A percentile compares a stretch with the other conserved stretches of the same genome.
phyloP scores from a whole-genome alignment of 2,329 filamentous ascomycete genomes.

The Fusarium tuaranense region DNA sequence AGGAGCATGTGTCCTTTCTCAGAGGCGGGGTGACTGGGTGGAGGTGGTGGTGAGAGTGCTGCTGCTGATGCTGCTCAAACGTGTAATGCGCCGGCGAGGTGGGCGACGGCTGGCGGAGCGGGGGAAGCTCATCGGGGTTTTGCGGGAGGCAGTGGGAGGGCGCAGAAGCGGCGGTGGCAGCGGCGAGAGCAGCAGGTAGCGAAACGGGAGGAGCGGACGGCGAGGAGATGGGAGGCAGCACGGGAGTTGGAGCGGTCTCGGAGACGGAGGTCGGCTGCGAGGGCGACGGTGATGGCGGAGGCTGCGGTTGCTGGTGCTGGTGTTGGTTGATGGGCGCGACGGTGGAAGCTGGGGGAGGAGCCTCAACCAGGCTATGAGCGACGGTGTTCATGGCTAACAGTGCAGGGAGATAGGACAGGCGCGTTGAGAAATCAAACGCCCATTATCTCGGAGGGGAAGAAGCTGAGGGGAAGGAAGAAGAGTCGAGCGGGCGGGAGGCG shows the following conservation, averaged over 20 bases:
- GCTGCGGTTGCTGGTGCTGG: conserved; percentile 39
- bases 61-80: conserved; percentile 45
- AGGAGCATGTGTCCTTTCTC: conserved; percentile 65
- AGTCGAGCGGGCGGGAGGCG: conserved; percentile 16
- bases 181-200: conserved; percentile 39
- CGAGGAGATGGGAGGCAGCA: conserved; percentile 43
- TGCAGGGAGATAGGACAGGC: conserved; percentile 21
- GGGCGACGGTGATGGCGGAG: conserved; percentile 41
- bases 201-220: conserved; percentile 44
- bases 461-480: conserved; percentile 9
- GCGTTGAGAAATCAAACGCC: conserved; percentile 38
- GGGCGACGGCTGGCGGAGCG: conserved; percentile 44
- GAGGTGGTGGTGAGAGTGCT: conserved; percentile 43
- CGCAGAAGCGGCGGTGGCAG: conserved; percentile 37
- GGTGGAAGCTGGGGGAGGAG: conserved; percentile 32
- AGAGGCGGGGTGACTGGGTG: conserved; percentile 48
- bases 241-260: conserved; percentile 41
- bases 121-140: conserved; percentile 44
- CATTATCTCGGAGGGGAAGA: conserved; percentile 38
- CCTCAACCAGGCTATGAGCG: conserved; percentile 52
- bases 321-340: conserved; percentile 38
- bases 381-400: conserved; percentile 52
- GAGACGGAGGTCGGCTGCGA: conserved; percentile 42
- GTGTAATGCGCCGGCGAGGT: conserved; percentile 44
- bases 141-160: conserved; percentile 35